Percentiles rank a stretch among this genome's conserved stretches.
These are phyloP conservation scores for Trypanosoma mega DNA, from an alignment of 208 protist genomes.

Conservation along the genomic window DNA sequence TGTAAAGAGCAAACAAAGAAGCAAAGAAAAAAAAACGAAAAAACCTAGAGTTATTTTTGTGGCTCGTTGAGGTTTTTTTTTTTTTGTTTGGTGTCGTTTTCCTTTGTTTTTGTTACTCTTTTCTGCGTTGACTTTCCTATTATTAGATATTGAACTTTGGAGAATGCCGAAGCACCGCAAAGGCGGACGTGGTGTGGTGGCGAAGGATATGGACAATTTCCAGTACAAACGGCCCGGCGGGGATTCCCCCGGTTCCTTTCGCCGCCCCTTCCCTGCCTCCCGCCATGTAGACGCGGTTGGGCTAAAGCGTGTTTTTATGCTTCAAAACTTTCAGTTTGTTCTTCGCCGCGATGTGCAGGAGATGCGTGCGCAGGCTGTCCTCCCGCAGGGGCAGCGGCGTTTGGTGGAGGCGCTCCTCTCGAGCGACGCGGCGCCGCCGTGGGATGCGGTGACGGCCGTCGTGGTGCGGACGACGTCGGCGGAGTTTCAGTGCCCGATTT, in stretches of 20 bases:
- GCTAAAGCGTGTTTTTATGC: conserved; percentile 76
- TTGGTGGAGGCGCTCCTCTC: conserved; percentile 57
- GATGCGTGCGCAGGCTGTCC: conserved; percentile 13
- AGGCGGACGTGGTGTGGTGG: conserved; percentile 21
- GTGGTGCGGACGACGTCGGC: conserved; percentile 68
- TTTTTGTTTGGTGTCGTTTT: neutral
- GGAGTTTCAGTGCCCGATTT: conserved; percentile 86
- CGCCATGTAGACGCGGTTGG: conserved; percentile 36
- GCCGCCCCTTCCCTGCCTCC: conserved; percentile 1
- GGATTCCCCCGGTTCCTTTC: conserved; percentile 1
- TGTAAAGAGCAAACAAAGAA: too few species aligned
- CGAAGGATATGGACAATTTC: conserved; percentile 26
- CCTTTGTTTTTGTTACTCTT: neutral
- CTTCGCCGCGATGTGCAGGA: conserved; percentile 61
- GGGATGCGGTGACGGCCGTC: conserved; percentile 78
- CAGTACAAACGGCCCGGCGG: conserved; percentile 14
- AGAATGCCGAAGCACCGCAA: conserved; percentile 25
- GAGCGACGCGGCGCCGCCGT: conserved; percentile 62
- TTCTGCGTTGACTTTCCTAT: too few species aligned
- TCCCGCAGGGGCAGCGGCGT: conserved; percentile 60
- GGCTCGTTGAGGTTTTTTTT: neutral
- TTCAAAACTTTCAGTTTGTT: conserved; percentile 91
- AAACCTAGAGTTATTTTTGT: too few species aligned
- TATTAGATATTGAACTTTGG: too few species aligned
- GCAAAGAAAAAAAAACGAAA: too few species aligned